Conservation (phyloP, 2,329 filamentous ascomycete species). For the Aspergillus novofumigatus region DNA sequence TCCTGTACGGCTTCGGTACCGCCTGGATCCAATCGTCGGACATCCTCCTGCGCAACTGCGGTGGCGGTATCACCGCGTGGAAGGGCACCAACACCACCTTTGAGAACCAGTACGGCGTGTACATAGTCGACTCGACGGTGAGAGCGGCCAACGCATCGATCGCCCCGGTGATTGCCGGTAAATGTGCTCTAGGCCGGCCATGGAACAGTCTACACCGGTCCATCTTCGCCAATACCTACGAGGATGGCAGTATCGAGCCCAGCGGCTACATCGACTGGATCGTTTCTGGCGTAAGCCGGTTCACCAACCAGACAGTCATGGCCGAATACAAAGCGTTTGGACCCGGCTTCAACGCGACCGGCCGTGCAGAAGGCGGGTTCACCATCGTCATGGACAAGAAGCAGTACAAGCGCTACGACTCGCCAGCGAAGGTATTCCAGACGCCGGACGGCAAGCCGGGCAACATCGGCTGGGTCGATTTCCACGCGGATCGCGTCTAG, state of each 20-base stretch:
- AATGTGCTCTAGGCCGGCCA: conserved; percentile 58
- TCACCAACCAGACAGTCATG: conserved; percentile 49
- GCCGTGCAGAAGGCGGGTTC: conserved; percentile 38
- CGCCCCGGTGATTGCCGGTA: conserved; percentile 37
- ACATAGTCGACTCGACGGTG: conserved; percentile 55
- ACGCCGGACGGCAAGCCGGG: conserved; percentile 43
- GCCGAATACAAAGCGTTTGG: conserved; percentile 53
- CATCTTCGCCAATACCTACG: conserved; percentile 53
- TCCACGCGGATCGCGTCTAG: conserved; percentile 5
- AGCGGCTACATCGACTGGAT: conserved; percentile 56
- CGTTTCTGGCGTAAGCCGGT: conserved; percentile 34
- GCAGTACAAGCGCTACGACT: conserved; percentile 36
- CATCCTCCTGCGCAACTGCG: conserved; percentile 56
- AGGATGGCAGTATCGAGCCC: conserved; percentile 52
- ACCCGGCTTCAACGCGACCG: conserved; percentile 52
- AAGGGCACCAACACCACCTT: conserved; percentile 65
- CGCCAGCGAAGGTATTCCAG: conserved; percentile 46
- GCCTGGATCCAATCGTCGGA: conserved; percentile 55
- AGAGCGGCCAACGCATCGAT: conserved; percentile 51
- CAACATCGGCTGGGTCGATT: conserved; percentile 50
- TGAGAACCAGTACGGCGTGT: conserved; percentile 63
- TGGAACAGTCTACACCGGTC: conserved; percentile 58
- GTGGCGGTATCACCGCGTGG: conserved; percentile 66
- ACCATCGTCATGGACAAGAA: conserved; percentile 45
- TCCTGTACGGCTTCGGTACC: conserved; percentile 66